Evolutionary conservation across 352 stramenopile species (phyloP), one percentile per base, ranked within the genome.

Genomic region (Phytophthora colocasiae): DNA sequence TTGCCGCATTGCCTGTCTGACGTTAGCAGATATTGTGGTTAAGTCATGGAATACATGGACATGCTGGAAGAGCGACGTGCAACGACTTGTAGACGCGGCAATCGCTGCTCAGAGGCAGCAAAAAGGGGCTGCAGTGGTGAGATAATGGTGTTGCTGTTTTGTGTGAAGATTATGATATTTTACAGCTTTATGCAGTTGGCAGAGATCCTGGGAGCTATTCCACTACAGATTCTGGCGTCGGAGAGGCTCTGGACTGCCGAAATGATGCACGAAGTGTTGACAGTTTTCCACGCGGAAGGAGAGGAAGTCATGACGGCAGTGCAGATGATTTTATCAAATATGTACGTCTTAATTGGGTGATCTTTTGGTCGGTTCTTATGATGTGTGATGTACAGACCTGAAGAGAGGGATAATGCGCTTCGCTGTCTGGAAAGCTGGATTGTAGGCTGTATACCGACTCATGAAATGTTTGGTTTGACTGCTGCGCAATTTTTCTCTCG

Each of bases 341-440:
- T 88, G 79, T 88, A 58, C 38, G 77, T 71, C 1, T 8, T 69
- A 0, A 4, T n/a, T 55, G 14, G n/a, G 27, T 17, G 22, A 4
- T 14, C 50, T 26, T 14, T 45, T 31, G 45, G 36, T 41, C 0
- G 52, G 26, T 46, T 62, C n/a, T 62, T 34, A 57, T 3, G 11
- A n/a, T 44, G 58, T 24, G 26, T 44, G 52, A 27, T 40, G 11
- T 49, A 26, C 48, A 90, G 81, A 27, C 73, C 79, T 17, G 50
- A 81, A 24, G 64, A 74, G 12, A 69, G 63, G 7, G 69, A 56
- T 26, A 75, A 50, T 48, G 83, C 81, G 9, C 60, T 93, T 22
- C 78, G 73, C 19, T 93, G 85, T 34, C 60, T 93, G 8, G 83
- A 91, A 60, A 78, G 64, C 17, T 93, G 85, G 85, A 66, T 86